Conservation (phyloP, 768 basidiomycete species). For the Lyophyllum shimeji region DNA sequence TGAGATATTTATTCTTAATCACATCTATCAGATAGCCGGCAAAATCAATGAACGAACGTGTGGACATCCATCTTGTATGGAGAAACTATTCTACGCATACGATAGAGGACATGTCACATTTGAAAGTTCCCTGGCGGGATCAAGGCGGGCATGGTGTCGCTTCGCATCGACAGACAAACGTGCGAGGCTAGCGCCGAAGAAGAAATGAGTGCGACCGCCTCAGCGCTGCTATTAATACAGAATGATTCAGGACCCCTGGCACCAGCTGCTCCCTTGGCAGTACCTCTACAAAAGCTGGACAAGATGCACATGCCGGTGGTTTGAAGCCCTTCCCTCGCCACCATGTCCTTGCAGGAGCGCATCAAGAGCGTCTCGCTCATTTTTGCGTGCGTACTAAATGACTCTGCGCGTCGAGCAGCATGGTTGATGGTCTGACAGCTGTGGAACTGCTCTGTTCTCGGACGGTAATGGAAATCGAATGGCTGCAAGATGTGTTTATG, state of each 20-base stretch:
- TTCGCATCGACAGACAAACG: conserved; percentile 3
- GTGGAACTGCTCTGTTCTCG: conserved; percentile 86
- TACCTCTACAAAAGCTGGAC: conserved; percentile 2
- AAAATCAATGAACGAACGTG: not conserved
- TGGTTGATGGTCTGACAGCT: conserved; percentile 40
- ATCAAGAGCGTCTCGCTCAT: conserved; percentile 72
- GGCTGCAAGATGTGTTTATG: not conserved
- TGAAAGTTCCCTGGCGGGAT: not conserved
- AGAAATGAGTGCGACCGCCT: not conserved
- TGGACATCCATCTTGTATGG: not conserved
- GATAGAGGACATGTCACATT: not conserved
- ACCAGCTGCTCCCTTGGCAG: not conserved
- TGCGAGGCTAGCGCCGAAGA: conserved; percentile 1
- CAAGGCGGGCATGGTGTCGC: not conserved
- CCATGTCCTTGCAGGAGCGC: conserved; percentile 23
- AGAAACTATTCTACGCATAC: not conserved
- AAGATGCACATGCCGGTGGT: not conserved
- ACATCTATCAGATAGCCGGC: no score
- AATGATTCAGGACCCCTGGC: conserved; percentile 7
- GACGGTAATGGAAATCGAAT: conserved; percentile 51
- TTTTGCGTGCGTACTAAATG: conserved; percentile 62
- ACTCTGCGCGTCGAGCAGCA: not conserved
- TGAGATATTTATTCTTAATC: no score
- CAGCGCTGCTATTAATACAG: not conserved
- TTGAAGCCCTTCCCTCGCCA: conserved; percentile 3